A percentile compares a stretch with the other conserved stretches of the same genome.
Evolutionary conservation across 1,139 yeast species (phyloP).

Genomic region (Protomyces macrosporus): DNA sequence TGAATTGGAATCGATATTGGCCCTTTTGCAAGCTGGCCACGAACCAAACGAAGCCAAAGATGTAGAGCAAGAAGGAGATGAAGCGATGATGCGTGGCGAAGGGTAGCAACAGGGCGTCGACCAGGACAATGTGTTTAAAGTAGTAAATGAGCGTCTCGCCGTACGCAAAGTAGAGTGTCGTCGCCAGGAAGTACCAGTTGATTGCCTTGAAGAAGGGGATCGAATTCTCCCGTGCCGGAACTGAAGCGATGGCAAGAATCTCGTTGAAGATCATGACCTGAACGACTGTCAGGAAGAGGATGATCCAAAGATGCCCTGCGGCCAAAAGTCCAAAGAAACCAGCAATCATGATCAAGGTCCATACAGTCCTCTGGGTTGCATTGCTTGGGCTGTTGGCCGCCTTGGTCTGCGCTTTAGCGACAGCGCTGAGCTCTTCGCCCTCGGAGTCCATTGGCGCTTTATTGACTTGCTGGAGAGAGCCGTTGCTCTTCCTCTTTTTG

Average conservation of each 20-base stretch:
- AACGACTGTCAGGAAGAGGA: conserved; percentile 61
- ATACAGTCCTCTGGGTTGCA: conserved; percentile 57
- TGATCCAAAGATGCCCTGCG: conserved; percentile 84
- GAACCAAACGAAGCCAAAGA: conserved; percentile 76
- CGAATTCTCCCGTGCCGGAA: conserved; percentile 76
- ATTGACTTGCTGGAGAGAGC: background rate
- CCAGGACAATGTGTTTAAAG: conserved; percentile 47
- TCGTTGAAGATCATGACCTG: conserved; percentile 86
- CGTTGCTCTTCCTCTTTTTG: background rate
- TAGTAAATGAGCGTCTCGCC: conserved; percentile 76
- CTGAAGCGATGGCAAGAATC: conserved; percentile 75
- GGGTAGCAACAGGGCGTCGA: conserved; percentile 44
- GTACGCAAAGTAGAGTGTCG: conserved; percentile 82
- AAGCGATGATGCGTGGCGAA: conserved; percentile 69
- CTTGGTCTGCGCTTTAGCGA: background rate
- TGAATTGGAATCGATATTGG: conserved; percentile 83
- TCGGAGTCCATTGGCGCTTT: background rate
- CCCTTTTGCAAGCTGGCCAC: conserved; percentile 88
- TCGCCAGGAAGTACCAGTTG: conserved; percentile 69
- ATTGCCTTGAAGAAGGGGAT: conserved; percentile 77
- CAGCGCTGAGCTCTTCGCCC: background rate
- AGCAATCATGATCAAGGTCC: conserved; percentile 88
- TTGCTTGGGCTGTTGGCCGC: conserved; percentile 8
- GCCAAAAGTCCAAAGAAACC: conserved; percentile 66
- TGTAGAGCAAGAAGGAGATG: conserved; percentile 74